Percentiles rank a stretch among this genome's conserved stretches.
Conservation (phyloP, 805 yeast genomes). For the Vanderwaltozyma polyspora region DNA sequence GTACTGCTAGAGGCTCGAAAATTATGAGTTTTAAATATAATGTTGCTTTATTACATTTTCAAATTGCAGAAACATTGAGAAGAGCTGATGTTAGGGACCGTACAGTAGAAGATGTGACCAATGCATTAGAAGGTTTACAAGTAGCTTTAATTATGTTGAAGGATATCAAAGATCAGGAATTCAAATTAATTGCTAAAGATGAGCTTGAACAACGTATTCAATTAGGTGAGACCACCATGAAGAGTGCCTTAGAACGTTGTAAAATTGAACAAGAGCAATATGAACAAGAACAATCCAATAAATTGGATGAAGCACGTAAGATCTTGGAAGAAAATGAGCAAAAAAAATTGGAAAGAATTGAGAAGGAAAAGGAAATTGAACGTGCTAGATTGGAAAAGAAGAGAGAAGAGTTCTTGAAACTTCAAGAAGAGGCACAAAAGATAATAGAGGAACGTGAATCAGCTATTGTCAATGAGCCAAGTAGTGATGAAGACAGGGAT, state of each 20-base stretch:
- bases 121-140: constrained; percentile 44
- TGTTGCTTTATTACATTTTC: constrained; percentile 73
- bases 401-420: constrained; percentile 35
- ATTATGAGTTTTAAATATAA: constrained; percentile 55
- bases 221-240: constrained; percentile 68
- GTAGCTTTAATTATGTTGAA: constrained; percentile 51
- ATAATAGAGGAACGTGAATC: constrained; percentile 45
- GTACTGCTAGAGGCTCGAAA: constrained; percentile 17
- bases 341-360: constrained; percentile 35
- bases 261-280: constrained; percentile 61
- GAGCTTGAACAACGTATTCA: constrained; percentile 81
- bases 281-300: constrained; percentile 45
- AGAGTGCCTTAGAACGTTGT: constrained; percentile 58
- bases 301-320: constrained; percentile 64
- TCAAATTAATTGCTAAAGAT: constrained; percentile 67
- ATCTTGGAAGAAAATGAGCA: constrained; percentile 47
- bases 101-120: constrained; percentile 47
- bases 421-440: constrained; percentile 48
- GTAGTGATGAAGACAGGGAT: constrained; percentile 29
- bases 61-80: constrained; percentile 71
- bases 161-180: constrained; percentile 36
- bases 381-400: constrained; percentile 39
- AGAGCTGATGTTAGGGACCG: constrained; percentile 52
- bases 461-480: constrained; percentile 31
- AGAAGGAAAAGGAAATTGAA: constrained; percentile 38